Base-by-base conservation (phyloP, 164 flowering plant genomes). In the Aristolochia fimbriata region DNA sequence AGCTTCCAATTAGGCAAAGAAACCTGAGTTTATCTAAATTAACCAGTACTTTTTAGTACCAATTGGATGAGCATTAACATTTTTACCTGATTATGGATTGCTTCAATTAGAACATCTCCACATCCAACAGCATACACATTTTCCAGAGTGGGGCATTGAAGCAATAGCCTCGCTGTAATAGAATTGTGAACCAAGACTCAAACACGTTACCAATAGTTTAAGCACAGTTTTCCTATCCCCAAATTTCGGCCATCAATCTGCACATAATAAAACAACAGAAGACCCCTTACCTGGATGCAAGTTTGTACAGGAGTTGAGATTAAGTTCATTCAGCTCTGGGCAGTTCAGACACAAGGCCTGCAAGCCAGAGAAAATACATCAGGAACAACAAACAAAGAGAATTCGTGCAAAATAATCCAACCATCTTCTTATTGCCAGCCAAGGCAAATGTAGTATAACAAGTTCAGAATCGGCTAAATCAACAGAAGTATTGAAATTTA, bases 331-430 rank as follows among this genome's bases (percentile, higher is more conserved):
- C 46, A 91, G 94, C 69, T 79, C 76, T 7, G 96, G 97, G 56
- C 99, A 91, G 78, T 82, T 88, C 31, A 94, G 70, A 71, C 76
- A 88, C 47, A 94, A 68, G 51, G 93, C 91, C 99, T 94, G 94
- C 78, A 86, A 48, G 54, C 53, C 51, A 62, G 54, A 50, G 47
- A 31, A n/a, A 63, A 19, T 33, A 46, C 46, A 3, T 75, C 33
- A 73, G 63, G 61, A 16, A 23, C 16, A 41, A 62, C 14, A 55
- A 27, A 22, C 47, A 37, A 10, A 37, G 43, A 37, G 8, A 37
- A 37, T 3, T 37, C 8, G 43, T 37, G 43, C 9, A 10, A 37
- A 37, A 7, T 37, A 37, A 10, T 37, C 43, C 43, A 37, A 7
- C 43, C 43, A 37, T 37, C 30, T 27, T 5, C 5, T 2, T 2